Conservation (phyloP, 495 filamentous ascomycete genomes). For the Aspergillus saccharolyticus region DNA sequence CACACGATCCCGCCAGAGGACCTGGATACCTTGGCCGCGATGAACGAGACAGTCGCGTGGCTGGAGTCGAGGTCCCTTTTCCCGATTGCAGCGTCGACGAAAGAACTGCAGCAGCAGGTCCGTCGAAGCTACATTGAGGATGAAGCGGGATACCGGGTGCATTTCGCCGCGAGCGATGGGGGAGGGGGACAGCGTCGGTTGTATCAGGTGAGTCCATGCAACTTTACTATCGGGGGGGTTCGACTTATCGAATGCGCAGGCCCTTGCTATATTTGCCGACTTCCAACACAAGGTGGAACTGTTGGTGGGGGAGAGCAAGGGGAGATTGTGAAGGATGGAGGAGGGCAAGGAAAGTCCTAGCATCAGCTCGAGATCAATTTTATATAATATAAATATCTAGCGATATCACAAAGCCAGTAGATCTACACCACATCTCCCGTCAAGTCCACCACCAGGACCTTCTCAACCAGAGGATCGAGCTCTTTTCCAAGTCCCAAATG, state of each 20-base stretch:
- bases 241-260: background rate
- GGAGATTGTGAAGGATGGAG: background rate
- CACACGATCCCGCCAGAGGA: constrained; percentile 5
- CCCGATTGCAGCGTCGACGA: background rate
- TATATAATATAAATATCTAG: too few relatives aligned
- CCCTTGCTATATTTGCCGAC: background rate
- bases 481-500: constrained; percentile 44
- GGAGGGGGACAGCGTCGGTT: background rate
- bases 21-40: background rate
- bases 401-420: too few relatives aligned
- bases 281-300: background rate
- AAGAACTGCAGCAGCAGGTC: background rate
- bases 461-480: constrained; percentile 24
- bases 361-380: too few relatives aligned
- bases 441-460: constrained; percentile 39
- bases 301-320: background rate
- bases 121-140: constrained; percentile 1
- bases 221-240: too few relatives aligned
- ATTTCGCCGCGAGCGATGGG: constrained; percentile 1
- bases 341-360: too few relatives aligned
- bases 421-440: background rate
- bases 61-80: background rate
- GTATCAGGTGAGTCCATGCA: background rate
- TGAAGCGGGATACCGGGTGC: constrained; percentile 1
- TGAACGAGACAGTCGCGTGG: background rate